Evolutionary conservation across 306 rosid species (phyloP).

Genomic region (Hippophae gyantsensis): DNA sequence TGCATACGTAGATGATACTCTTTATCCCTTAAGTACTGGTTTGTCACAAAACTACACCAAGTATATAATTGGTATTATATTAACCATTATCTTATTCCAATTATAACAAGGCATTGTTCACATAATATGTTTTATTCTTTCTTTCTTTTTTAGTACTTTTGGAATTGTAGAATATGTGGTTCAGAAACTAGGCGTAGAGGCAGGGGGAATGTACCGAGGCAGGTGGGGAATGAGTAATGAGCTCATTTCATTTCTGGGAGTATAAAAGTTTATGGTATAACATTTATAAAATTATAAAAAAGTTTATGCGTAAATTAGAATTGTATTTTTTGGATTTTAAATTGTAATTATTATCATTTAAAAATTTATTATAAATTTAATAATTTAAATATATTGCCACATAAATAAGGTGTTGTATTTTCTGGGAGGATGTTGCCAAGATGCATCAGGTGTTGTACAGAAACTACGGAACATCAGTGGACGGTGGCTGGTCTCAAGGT

Average conservation of each 20-base stretch:
- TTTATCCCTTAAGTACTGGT: slow-evolving; percentile 11
- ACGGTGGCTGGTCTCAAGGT: slow-evolving; percentile 12
- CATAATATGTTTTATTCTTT: not conserved
- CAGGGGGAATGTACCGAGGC: too few species aligned
- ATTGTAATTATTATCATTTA: too few species aligned
- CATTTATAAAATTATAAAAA: too few species aligned
- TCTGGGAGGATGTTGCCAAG: not conserved
- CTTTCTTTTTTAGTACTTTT: not conserved
- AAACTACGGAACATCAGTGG: slow-evolving; percentile 13
- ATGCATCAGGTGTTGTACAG: slow-evolving; percentile 5
- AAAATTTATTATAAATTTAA: too few species aligned
- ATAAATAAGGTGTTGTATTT: too few species aligned
- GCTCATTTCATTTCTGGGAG: too few species aligned
- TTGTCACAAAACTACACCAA: slow-evolving; percentile 9
- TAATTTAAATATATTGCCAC: too few species aligned
- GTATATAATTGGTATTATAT: slow-evolving; percentile 8
- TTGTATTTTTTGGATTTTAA: too few species aligned
- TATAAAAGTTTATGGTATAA: too few species aligned
- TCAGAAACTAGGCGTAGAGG: slow-evolving; percentile 10
- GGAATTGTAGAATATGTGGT: slow-evolving; percentile 8
- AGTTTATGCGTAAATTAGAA: too few species aligned
- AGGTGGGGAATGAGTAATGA: too few species aligned
- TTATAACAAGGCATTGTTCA: not conserved
- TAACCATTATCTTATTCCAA: not conserved
- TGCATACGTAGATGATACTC: slow-evolving; percentile 17